Conservation (phyloP, 306 rosid species). For the Biancaea sappan region DNA sequence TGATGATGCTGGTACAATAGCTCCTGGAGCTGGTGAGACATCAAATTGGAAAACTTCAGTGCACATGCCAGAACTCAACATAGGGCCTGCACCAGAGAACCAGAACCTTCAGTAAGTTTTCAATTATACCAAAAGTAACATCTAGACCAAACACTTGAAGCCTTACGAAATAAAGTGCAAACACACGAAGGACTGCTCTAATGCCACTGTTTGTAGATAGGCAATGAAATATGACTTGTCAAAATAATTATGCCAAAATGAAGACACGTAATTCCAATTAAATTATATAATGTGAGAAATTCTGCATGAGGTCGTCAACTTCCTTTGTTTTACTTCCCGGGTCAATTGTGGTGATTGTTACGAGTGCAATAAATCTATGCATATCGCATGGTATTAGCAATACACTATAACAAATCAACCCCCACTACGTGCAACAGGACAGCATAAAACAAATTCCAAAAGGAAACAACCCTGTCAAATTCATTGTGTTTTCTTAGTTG, state of each 20-base stretch:
- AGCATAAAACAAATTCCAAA: background rate
- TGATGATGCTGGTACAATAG: conserved; percentile 82
- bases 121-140: conserved; percentile 18
- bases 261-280: background rate
- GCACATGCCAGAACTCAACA: conserved; percentile 98
- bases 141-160: background rate
- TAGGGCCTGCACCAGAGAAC: conserved; percentile 65
- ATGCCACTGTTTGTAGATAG: background rate
- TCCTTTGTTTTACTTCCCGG: background rate
- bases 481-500: background rate
- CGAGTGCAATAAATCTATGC: background rate
- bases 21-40: conserved; percentile 74
- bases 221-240: background rate
- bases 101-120: conserved; percentile 27
- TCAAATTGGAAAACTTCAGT: conserved; percentile 97
- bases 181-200: background rate
- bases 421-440: background rate
- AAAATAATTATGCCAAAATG: background rate
- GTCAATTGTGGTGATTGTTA: background rate
- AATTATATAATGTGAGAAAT: background rate
- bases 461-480: background rate
- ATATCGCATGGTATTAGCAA: background rate
- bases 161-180: background rate
- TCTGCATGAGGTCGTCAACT: background rate
- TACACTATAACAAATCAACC: background rate